Evolutionary conservation across 2,329 filamentous ascomycete genomes (phyloP), one percentile per base, ranked within the genome.

Genomic region (Sporothrix curviconia): DNA sequence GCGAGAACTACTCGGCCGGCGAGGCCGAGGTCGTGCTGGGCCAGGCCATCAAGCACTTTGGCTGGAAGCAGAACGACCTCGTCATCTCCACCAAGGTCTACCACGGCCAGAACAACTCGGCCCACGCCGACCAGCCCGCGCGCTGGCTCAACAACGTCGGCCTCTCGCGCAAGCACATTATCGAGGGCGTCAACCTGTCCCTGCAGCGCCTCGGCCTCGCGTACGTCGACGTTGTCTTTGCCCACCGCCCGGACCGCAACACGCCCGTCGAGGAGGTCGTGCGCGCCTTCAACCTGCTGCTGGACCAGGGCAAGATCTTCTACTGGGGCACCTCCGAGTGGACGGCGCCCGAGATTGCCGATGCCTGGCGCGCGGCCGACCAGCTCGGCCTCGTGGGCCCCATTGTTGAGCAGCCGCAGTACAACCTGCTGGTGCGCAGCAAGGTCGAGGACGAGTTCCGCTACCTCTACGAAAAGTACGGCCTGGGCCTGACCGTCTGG

Each of bases 301-400:
- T 90, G 66, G 76, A 84, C 65, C 76, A 77, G 7, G 86, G 86
- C 59, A 83, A 85, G 72, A 82, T 83, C 1, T 78, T 88, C 62
- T 88, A 88, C 74, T 88, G 85, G 85, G 85, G 84, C 39, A 88
- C 85, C 0, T 85, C 82, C 1, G 84, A 87, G 69, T 88, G 85
- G 85, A 77, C 76, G 56, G 83, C 85, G n/a, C 78, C 82, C 62
- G 84, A 87, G 72, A 87, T 88, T 65, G 77, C 79, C 6, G 76
- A 83, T 59, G 85, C 85, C 1, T 81, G 80, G 69, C 80, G 60
- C 69, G 82, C 74, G 60, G 82, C 85, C 22, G 79, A 82, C 59
- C 76, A 77, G 63, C 74, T 87, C 8, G 76, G 78, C 5, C 74
- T 88, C 54, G 80, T 88, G 51, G 80, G 77, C 0, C 85, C 85